A percentile compares a stretch with the other conserved stretches of the same genome.
phyloP scores from a whole-genome alignment of 768 basidiomycete genomes.

The Suillus lakei region DNA sequence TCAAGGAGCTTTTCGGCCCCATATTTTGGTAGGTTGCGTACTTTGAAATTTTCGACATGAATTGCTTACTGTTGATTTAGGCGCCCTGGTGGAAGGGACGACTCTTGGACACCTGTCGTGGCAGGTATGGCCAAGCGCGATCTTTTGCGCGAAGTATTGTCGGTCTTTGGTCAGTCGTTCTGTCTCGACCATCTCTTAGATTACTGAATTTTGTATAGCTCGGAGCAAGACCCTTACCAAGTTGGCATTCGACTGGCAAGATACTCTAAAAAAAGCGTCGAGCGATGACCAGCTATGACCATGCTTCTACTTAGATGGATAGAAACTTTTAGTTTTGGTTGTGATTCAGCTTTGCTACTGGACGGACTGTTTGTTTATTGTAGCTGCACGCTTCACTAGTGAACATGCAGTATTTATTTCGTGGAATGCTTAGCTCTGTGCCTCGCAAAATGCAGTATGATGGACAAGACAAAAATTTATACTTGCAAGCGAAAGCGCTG shows the following conservation, averaged over 20 bases:
- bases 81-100: constrained; percentile 67
- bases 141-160: constrained; percentile 78
- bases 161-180: constrained; percentile 69
- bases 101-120: constrained; percentile 68
- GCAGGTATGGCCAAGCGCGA: constrained; percentile 82
- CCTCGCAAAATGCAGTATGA: background rate
- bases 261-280: constrained; percentile 67
- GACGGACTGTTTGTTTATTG: background rate
- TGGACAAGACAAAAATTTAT: background rate
- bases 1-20: constrained; percentile 89
- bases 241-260: constrained; percentile 84
- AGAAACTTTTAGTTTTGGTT: background rate
- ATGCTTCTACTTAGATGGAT: background rate
- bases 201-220: constrained; percentile 46
- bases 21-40: constrained; percentile 74
- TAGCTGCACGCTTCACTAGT: background rate
- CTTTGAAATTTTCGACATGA: background rate
- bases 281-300: constrained; percentile 48
- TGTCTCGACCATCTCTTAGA: background rate
- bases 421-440: background rate
- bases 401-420: background rate
- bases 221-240: constrained; percentile 76
- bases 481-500: background rate
- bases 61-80: constrained; percentile 38
- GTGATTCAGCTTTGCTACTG: background rate